Evolutionary conservation across 1,139 yeast genomes (phyloP), one percentile per base, ranked within the genome.

Genomic region (Saccharomycopsis hybrid): DNA sequence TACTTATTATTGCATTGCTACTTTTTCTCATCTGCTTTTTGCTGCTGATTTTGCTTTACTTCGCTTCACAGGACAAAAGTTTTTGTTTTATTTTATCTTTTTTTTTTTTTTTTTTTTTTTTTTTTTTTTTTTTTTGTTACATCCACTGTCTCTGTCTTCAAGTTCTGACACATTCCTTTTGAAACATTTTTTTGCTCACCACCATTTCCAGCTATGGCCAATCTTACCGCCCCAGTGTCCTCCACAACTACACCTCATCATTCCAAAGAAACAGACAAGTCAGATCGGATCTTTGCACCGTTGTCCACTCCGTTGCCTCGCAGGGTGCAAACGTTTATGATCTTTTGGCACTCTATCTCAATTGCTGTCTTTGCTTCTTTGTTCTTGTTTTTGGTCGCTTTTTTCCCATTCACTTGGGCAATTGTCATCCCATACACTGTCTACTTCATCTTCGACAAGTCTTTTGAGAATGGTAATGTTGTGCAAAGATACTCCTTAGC

Each of bases 291-390:
- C 2, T 31, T 52, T 50, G 79, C 84, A 0, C 84, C 85, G 0
- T 59, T 79, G 43, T 65, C 68, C 39, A 76, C 80, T 1, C 86
- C 90, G 1, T 57, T 78, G 51, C 60, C 67, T 27, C 71, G 84
- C 55, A 67, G 96, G 48, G 62, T 84, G 33, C 85, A 88, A 60
- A 87, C 92, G 1, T 60, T 83, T 3, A 82, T 82, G 1, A 80
- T 90, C 25, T 73, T 86, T 3, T 78, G 87, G 80, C 96, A 89
- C 64, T 79, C 85, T 2, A 71, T 87, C 29, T 74, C 87, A 3
- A 82, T 90, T 43, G 88, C 94, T 0, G 61, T 75, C 1, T 77
- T 80, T 54, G 61, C 74, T 1, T 67, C 80, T 7, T 56, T 80
- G 8, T 77, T 85, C 57, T 67, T 85, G 46, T 64, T 84, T 3